phyloP scores from a whole-genome alignment of 495 filamentous ascomycete species.

The Trichoderma orchidacearum region DNA sequence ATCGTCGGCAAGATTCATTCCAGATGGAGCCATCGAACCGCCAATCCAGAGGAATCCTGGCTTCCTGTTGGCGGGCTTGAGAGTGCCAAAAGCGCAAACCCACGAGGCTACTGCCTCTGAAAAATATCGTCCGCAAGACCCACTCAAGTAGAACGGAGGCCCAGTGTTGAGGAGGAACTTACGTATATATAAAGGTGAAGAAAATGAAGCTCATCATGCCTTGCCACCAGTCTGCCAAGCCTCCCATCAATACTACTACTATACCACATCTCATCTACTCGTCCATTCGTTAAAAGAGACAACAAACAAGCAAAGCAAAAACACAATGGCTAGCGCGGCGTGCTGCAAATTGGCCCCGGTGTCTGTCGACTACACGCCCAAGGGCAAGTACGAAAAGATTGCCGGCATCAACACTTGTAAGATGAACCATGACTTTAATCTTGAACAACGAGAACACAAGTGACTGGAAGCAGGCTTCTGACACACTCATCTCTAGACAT shows the following conservation, averaged over 20 bases:
- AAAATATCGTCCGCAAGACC: not conserved
- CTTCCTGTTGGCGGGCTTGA: not conserved
- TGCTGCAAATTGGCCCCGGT: constrained; percentile 10
- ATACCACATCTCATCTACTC: not conserved
- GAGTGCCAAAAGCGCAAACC: no score
- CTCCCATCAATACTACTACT: not conserved
- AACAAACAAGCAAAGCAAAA: no score
- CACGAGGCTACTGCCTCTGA: not conserved
- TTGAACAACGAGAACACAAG: not conserved
- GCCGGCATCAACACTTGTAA: constrained; percentile 17
- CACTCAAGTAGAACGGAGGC: not conserved
- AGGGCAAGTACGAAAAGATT: constrained; percentile 12
- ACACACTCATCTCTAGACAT: constrained; percentile 8
- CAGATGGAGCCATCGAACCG: not conserved
- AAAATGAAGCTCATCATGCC: not conserved
- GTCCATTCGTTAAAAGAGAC: no score
- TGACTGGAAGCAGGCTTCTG: not conserved
- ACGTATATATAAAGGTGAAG: not conserved
- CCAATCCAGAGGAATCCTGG: not conserved
- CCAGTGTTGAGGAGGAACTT: no score
- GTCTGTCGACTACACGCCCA: constrained; percentile 12
- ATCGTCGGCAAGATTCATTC: not conserved
- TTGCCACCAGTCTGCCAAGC: not conserved
- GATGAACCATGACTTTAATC: not conserved
- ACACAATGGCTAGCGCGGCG: constrained; percentile 9